phyloP scores from a whole-genome alignment of 768 basidiomycete species.

The Tephrocybe sp. region DNA sequence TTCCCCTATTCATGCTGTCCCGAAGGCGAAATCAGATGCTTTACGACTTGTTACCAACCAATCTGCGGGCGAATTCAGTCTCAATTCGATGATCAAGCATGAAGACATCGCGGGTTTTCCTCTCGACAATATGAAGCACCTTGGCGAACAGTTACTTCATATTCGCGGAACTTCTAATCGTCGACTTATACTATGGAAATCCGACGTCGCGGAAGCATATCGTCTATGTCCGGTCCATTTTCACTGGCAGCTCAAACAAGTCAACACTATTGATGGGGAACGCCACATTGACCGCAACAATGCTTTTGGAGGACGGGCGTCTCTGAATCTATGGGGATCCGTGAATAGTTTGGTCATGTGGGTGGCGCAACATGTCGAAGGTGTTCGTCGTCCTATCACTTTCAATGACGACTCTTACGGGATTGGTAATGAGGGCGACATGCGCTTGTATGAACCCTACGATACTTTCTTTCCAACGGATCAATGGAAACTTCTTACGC shows the following conservation, averaged over 20 bases:
- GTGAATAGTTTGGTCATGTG: slow-evolving; percentile 31
- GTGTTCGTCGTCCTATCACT: slow-evolving; percentile 19
- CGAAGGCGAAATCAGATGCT: background rate
- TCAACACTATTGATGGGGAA: slow-evolving; percentile 28
- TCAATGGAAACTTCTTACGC: slow-evolving; percentile 8
- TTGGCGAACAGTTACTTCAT: background rate
- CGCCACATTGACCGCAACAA: slow-evolving; percentile 32
- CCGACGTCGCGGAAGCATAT: slow-evolving; percentile 38
- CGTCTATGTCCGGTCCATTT: slow-evolving; percentile 29
- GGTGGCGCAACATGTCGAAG: slow-evolving; percentile 26
- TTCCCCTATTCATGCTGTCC: background rate
- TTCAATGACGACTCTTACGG: slow-evolving; percentile 35
- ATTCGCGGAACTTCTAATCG: background rate
- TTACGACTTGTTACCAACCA: background rate
- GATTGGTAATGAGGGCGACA: slow-evolving; percentile 19
- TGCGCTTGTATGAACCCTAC: slow-evolving; percentile 29
- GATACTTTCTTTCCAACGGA: background rate
- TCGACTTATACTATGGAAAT: slow-evolving; percentile 31
- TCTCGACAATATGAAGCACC: background rate
- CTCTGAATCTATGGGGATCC: slow-evolving; percentile 24
- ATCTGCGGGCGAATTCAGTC: background rate
- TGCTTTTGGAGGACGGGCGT: slow-evolving; percentile 30
- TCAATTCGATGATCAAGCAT: background rate
- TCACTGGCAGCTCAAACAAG: slow-evolving; percentile 32
- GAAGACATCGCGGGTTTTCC: background rate